Conservation (phyloP, 2,329 filamentous ascomycete genomes). For the Grosmannia penicillata region DNA sequence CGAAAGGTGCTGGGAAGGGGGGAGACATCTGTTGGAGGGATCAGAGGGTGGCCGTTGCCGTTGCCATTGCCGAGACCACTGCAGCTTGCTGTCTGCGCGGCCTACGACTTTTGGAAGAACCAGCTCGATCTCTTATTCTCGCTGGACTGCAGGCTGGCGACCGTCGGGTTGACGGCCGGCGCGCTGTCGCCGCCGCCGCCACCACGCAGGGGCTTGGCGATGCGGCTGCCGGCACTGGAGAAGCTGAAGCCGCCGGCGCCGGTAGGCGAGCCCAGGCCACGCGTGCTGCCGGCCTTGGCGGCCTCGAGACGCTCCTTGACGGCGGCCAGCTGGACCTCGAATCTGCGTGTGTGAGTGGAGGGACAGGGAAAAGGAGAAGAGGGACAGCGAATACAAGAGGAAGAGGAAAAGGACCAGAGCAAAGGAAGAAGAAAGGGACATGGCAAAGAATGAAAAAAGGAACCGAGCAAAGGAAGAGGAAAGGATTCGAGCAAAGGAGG, state of each 20-base stretch:
- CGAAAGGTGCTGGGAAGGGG: too few species aligned
- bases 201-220: constrained; percentile 54
- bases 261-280: constrained; percentile 56
- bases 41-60: too few species aligned
- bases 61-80: not conserved
- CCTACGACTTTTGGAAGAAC: constrained; percentile 12
- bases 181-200: constrained; percentile 40
- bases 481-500: not conserved
- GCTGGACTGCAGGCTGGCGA: constrained; percentile 43
- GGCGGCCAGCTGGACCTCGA: constrained; percentile 89
- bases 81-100: not conserved
- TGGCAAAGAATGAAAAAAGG: constrained; percentile 14
- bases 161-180: constrained; percentile 34
- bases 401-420: not conserved
- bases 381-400: constrained; percentile 12
- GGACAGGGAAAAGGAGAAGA: not conserved
- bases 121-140: constrained; percentile 53
- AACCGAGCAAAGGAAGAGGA: too few species aligned
- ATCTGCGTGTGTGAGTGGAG: constrained; percentile 41
- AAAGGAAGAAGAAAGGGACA: constrained; percentile 11
- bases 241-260: constrained; percentile 57
- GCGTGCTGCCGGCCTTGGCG: constrained; percentile 81
- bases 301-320: constrained; percentile 97
- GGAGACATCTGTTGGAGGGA: too few species aligned
- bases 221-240: constrained; percentile 45